Evolutionary conservation across 2,329 filamentous ascomycete species (phyloP), one percentile per base, ranked within the genome.

Genomic region (Hysterium pulicare): DNA sequence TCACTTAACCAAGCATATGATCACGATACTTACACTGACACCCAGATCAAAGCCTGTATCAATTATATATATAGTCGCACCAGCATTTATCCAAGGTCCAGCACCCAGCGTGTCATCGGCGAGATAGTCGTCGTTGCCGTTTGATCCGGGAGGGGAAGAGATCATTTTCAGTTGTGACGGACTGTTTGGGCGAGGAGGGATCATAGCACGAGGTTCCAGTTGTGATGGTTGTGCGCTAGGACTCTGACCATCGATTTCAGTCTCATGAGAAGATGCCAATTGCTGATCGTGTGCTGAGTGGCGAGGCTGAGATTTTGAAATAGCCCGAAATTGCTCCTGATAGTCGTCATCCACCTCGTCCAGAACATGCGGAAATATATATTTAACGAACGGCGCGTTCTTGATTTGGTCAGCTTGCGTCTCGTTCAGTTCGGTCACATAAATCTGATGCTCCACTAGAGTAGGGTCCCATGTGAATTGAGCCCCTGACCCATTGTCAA

Each of bases 61-160:
- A 3, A 49, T 2, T 7, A 49, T 24, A 30, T 49, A 49, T 5
- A 47, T 42, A 5, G 44, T 47, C 5, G 39, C 40, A n/a, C n/a
- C n/a, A n/a, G n/a, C n/a, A n/a, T n/a, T n/a, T n/a, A n/a, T n/a
- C n/a, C n/a, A n/a, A n/a, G n/a, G n/a, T 2, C 44, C 47, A 35
- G 21, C 32, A 1, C 47, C 47, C 7, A 33, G 38, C 8, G 40
- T 42, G 8, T 47, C 37, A 30, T 49, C 47, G 7, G 21, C 35
- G 4, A 36, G 21, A 13, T 47, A 49, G n/a, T n/a, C n/a, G n/a
- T n/a, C n/a, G n/a, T n/a, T n/a, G n/a, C n/a, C 3, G 35, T 20
- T 1, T 41, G 44, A 17, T 46, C 39, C 2, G 13, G 9, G 26
- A 30, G 9, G n/a, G 19, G 26, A 2, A 17, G 23, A 16, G 34